phyloP scores from a whole-genome alignment of 2,329 filamentous ascomycete species.

The Epichloe sp. region DNA sequence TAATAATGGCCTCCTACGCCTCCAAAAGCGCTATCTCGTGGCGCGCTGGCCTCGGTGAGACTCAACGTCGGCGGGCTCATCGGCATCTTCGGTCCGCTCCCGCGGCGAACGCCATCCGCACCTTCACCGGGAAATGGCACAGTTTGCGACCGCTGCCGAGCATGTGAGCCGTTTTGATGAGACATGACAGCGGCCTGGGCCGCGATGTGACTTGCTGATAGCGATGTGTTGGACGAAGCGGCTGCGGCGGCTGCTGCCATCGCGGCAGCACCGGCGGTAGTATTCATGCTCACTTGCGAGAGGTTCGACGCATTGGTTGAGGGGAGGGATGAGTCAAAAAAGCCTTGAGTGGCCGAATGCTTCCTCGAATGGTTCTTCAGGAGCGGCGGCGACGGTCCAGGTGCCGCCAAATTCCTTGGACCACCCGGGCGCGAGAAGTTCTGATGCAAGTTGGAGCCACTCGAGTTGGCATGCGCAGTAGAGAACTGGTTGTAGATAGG shows the following conservation, averaged over 20 bases:
- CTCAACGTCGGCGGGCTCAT: constrained; percentile 50
- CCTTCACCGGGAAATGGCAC: constrained; percentile 43
- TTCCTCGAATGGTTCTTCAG: constrained; percentile 42
- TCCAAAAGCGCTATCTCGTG: constrained; percentile 42
- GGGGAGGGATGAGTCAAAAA: constrained; percentile 62
- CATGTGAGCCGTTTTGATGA: constrained; percentile 38
- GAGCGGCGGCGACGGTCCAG: constrained; percentile 17
- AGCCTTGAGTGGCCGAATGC: constrained; percentile 61
- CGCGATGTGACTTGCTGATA: constrained; percentile 64
- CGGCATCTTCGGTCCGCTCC: constrained; percentile 34
- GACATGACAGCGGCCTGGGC: constrained; percentile 66
- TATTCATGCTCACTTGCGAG: constrained; percentile 34
- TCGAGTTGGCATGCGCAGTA: constrained; percentile 30
- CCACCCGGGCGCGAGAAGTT: constrained; percentile 45
- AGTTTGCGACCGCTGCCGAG: constrained; percentile 60
- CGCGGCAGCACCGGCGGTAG: constrained; percentile 23
- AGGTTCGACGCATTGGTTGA: constrained; percentile 45
- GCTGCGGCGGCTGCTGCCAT: constrained; percentile 20
- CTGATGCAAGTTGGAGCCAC: constrained; percentile 31
- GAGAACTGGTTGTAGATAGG: constrained; percentile 37
- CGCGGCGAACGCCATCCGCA: constrained; percentile 31
- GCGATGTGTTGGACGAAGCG: constrained; percentile 9
- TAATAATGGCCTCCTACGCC: constrained; percentile 42
- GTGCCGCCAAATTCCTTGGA: constrained; percentile 14
- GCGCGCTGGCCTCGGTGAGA: constrained; percentile 51